Percentiles rank a stretch among this genome's conserved stretches.
Evolutionary conservation across 1,284 basidiomycete species (phyloP).

Genomic region (Phylloporus sp.): DNA sequence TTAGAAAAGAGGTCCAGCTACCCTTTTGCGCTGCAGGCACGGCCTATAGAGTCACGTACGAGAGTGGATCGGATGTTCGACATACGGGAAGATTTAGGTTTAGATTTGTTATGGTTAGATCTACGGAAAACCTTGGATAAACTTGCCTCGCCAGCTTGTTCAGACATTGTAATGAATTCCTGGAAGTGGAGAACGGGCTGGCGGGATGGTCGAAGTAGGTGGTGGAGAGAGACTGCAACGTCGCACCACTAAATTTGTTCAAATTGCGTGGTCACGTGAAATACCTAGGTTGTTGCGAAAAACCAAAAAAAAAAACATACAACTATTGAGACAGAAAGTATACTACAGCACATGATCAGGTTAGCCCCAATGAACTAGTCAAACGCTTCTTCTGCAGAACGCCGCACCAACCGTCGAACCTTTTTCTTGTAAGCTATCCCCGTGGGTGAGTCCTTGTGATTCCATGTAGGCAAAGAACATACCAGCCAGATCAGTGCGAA

Average conservation of each 20-base stretch:
- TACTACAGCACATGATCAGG: conserved; percentile 22
- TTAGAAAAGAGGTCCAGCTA: conserved; percentile 81
- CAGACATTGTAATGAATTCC: conserved; percentile 35
- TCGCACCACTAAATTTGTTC: background rate
- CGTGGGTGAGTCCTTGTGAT: conserved; percentile 5
- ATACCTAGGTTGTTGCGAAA: background rate
- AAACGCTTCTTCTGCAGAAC: conserved; percentile 85
- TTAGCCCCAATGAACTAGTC: conserved; percentile 7
- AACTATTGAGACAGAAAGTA: conserved; percentile 21
- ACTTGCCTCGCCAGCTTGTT: conserved; percentile 49
- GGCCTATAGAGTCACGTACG: conserved; percentile 49
- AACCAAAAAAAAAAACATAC: background rate
- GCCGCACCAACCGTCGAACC: conserved; percentile 83
- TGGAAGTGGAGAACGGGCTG: conserved; percentile 14
- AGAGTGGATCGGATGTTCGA: conserved; percentile 30
- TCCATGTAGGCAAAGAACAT: conserved; percentile 25
- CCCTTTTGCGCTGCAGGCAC: conserved; percentile 75
- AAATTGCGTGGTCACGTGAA: conserved; percentile 27
- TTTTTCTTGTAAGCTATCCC: conserved; percentile 86
- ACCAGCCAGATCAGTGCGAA: conserved; percentile 76
- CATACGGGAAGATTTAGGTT: conserved; percentile 39
- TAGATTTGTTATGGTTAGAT: conserved; percentile 36
- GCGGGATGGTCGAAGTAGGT: conserved; percentile 16
- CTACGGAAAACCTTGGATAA: conserved; percentile 30
- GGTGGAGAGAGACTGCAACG: conserved; percentile 6